A percentile compares a stretch with the other conserved stretches of the same genome.
These are phyloP conservation scores for Xanthoceras sorbifolium DNA, from an alignment of 345 rosid species.

Conservation along the genomic window DNA sequence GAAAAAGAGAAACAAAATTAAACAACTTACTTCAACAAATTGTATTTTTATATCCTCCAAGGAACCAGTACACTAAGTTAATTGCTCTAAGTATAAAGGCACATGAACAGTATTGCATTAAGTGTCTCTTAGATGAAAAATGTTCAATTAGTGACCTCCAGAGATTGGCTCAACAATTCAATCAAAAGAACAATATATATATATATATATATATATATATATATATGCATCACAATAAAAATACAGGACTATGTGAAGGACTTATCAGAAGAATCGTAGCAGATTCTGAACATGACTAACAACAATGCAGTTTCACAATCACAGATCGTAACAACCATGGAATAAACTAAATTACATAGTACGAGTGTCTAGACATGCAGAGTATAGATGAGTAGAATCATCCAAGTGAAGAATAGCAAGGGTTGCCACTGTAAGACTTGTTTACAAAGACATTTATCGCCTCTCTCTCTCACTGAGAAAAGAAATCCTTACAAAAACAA, in stretches of 20 bases:
- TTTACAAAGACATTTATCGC: not conserved
- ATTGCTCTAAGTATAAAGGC: not conserved
- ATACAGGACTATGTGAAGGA: no score
- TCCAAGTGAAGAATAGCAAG: not conserved
- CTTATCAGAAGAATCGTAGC: not conserved
- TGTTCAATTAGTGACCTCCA: not conserved
- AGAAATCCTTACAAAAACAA: not conserved
- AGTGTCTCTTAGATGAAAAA: not conserved
- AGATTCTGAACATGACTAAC: not conserved
- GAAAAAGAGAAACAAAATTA: not conserved
- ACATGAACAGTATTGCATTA: not conserved
- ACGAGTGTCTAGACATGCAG: not conserved
- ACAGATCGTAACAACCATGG: not conserved
- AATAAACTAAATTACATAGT: no score
- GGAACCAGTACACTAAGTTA: constrained; percentile 1
- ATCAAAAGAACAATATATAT: not conserved
- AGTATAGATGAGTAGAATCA: not conserved
- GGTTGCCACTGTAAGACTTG: not conserved
- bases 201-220: not conserved
- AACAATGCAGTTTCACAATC: not conserved
- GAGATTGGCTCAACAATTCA: not conserved
- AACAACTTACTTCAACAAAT: not conserved
- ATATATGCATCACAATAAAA: not conserved
- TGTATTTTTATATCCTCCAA: no score
- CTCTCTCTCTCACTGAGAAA: not conserved